Evolutionary conservation across 345 rosid genomes (phyloP), one percentile per base, ranked within the genome.

Genomic region (thale cress (Arabidopsis thaliana)): DNA sequence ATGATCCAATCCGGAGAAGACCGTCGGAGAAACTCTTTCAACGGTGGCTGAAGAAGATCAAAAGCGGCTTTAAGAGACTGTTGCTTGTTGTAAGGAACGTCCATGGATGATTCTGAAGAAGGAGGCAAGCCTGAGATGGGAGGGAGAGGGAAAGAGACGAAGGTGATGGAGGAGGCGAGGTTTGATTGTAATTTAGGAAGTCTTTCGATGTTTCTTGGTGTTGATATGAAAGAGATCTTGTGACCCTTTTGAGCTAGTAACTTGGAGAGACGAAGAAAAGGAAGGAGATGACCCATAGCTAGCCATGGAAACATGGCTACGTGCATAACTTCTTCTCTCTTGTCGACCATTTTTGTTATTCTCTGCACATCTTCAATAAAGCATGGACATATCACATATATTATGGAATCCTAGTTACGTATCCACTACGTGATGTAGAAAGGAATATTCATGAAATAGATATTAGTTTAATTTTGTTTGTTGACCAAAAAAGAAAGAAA

Each of bases 221-320:
- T 83, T 0, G 84, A 80, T 23, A 83, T 51, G 79, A 75, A 83
- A 14, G 76, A 80, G 59, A 83, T 30, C 4, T 50, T 78, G 72
- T 80, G 84, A 61, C 85, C 87, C 38, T 67, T 80, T 44, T 67
- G 70, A 6, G 85, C 85, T 12, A 85, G 62, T 41, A 80, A 57
- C 74, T 82, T 80, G 24, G 85, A 73, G 63, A 82, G 73, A 48
- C 59, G 58, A 34, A 80, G 73, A 71, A 78, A 85, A 7, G 84
- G 84, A 13, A 71, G 83, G 8, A 85, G 72, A 65, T 85, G 87
- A 4, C 86, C 86, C 76, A 83, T 74, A 50, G 86, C 86, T 36
- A 83, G 74, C 86, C 86, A 83, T 83, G 86, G 86, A 53, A 83
- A 72, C 74, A 83, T 51, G 41, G 60, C 84, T 58, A 83, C 10